Evolutionary conservation across 2,329 filamentous ascomycete species (phyloP).

Genomic region (Emmonsiellopsis sp.): DNA sequence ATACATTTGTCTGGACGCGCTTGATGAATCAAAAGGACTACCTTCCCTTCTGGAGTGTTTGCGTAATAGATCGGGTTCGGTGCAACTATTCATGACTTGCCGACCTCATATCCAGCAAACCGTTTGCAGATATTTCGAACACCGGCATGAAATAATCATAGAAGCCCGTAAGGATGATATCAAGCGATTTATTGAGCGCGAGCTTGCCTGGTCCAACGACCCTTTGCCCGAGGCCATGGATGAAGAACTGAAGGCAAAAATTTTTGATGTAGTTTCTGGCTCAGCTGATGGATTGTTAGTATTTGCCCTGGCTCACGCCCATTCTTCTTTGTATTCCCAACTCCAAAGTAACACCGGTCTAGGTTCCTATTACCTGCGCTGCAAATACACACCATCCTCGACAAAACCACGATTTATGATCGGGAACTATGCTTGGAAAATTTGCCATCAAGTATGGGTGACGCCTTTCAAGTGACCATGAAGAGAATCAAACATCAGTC

Average conservation of each 20-base stretch:
- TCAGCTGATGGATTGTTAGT: not conserved
- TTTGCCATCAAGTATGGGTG: not conserved
- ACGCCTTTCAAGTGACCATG: not conserved
- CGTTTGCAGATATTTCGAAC: not conserved
- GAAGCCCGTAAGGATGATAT: not conserved
- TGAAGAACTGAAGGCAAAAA: not conserved
- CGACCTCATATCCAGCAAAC: not conserved
- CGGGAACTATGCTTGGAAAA: not conserved
- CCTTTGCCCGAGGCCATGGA: not conserved
- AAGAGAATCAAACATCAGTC: not conserved
- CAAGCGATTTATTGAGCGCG: not conserved
- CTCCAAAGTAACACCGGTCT: not conserved
- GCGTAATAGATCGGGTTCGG: not conserved
- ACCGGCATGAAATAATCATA: not conserved
- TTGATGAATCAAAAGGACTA: conserved; percentile 9
- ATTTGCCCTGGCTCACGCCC: not conserved
- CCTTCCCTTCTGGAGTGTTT: conserved; percentile 1
- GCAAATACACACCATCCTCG: not conserved
- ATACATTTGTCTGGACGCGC: conserved; percentile 7
- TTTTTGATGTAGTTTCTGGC: not conserved
- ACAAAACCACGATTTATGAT: not conserved
- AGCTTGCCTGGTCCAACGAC: not conserved
- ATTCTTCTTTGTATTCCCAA: not conserved
- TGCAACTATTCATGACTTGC: not conserved
- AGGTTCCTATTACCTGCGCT: not conserved